Conservation (phyloP, 2,329 filamentous ascomycete species). For the Aspergillus amoenus region DNA sequence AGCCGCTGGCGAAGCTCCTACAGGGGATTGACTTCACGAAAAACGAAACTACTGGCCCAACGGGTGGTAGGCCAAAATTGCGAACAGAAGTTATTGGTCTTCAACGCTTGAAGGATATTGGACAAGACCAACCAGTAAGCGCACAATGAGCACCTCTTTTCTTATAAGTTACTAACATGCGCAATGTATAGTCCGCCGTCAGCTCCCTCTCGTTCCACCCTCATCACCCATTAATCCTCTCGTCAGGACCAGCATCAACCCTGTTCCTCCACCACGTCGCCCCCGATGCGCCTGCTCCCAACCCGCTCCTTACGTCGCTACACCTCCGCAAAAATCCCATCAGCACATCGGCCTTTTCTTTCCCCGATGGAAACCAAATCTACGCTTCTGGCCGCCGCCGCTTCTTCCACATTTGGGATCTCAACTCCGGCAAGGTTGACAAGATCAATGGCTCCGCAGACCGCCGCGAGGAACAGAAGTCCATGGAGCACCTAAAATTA, state of each 20-base stretch:
- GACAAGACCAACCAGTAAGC: conserved; percentile 68
- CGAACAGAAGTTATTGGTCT: conserved; percentile 88
- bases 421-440: conserved; percentile 75
- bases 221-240: conserved; percentile 80
- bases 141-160: neutral
- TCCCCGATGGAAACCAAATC: conserved; percentile 70
- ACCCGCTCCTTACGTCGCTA: conserved; percentile 86
- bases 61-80: conserved; percentile 65
- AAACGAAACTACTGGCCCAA: conserved; percentile 41
- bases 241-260: conserved; percentile 80
- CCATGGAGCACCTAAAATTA: conserved; percentile 86
- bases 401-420: conserved; percentile 94
- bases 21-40: conserved; percentile 68
- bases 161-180: neutral
- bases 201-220: conserved; percentile 88
- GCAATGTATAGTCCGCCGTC: conserved; percentile 61
- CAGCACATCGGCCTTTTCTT: conserved; percentile 76
- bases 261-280: conserved; percentile 88
- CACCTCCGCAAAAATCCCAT: conserved; percentile 84
- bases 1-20: conserved; percentile 77
- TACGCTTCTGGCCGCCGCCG: conserved; percentile 84
- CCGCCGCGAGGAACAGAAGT: conserved; percentile 73
- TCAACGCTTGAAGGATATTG: conserved; percentile 81
- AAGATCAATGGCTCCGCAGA: conserved; percentile 75
- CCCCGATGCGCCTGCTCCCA: conserved; percentile 72